A percentile compares a stretch with the other conserved stretches of the same genome.
phyloP scores from a whole-genome alignment of 352 stramenopile species.

The Pythium myriotylum region DNA sequence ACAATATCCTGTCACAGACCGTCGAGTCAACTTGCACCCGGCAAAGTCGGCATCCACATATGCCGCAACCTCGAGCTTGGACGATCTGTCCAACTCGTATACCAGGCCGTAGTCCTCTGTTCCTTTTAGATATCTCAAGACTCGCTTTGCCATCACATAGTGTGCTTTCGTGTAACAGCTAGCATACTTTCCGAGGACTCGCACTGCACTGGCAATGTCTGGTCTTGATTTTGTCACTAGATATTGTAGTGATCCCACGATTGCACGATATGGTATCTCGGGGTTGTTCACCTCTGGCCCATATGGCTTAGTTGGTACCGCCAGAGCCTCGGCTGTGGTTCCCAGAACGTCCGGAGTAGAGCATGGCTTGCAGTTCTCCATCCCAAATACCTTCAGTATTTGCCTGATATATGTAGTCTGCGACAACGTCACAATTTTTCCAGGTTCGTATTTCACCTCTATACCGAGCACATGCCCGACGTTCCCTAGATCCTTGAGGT shows the following conservation, averaged over 20 bases:
- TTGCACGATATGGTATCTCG: slow-evolving; percentile 15
- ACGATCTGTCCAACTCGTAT: not conserved
- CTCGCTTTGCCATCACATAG: slow-evolving; percentile 19
- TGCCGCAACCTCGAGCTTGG: slow-evolving; percentile 2
- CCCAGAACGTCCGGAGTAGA: too few relatives aligned
- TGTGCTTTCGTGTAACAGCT: slow-evolving; percentile 14
- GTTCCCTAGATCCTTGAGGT: slow-evolving; percentile 7
- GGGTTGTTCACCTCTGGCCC: slow-evolving; percentile 13
- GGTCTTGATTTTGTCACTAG: slow-evolving; percentile 8
- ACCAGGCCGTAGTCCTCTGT: slow-evolving; percentile 9
- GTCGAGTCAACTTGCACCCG: slow-evolving; percentile 1
- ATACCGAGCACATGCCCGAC: slow-evolving; percentile 12
- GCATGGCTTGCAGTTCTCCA: not conserved
- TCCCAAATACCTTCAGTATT: slow-evolving; percentile 14
- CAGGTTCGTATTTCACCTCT: slow-evolving; percentile 2
- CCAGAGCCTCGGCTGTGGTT: too few relatives aligned
- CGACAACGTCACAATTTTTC: slow-evolving; percentile 3
- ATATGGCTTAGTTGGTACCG: not conserved
- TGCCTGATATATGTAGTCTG: slow-evolving; percentile 3
- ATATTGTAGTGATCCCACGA: slow-evolving; percentile 20
- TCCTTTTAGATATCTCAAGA: slow-evolving; percentile 15
- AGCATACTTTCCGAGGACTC: slow-evolving; percentile 7
- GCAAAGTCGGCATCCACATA: slow-evolving; percentile 21
- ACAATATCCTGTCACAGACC: slow-evolving; percentile 14
- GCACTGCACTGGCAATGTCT: slow-evolving; percentile 24